phyloP scores from a whole-genome alignment of 768 basidiomycete species.

The Boletus rubroflammeus region DNA sequence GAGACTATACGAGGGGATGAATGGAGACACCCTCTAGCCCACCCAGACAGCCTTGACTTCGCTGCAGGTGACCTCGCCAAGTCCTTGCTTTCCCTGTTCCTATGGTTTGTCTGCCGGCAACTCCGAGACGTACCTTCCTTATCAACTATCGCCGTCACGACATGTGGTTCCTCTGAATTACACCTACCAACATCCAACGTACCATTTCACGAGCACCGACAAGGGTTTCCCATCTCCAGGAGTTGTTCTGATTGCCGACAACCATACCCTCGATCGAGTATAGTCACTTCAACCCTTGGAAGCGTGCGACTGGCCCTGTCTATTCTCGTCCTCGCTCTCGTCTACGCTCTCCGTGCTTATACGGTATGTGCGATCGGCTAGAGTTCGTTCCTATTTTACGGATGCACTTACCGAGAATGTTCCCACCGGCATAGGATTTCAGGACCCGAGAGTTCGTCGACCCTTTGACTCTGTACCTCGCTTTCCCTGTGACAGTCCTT shows the following conservation, averaged over 20 bases:
- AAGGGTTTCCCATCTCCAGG: conserved; percentile 3
- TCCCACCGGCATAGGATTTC: conserved; percentile 22
- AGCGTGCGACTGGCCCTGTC: conserved; percentile 11
- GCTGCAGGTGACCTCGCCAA: conserved; percentile 22
- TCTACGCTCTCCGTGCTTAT: conserved; percentile 15
- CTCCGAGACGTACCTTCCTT: neutral
- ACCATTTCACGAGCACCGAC: conserved; percentile 6
- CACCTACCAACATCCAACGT: conserved; percentile 6
- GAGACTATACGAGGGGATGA: conserved; percentile 6
- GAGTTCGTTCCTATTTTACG: neutral
- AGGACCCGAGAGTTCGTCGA: conserved; percentile 17
- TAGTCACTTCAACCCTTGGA: conserved; percentile 1
- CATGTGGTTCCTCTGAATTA: conserved; percentile 1
- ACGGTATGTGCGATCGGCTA: conserved; percentile 16
- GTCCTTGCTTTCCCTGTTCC: conserved; percentile 9
- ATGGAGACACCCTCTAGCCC: neutral
- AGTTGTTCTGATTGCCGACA: neutral
- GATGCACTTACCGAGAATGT: neutral
- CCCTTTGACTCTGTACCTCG: conserved; percentile 21
- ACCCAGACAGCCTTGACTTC: conserved; percentile 13
- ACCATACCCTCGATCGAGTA: neutral
- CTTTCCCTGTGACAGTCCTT: conserved; percentile 21
- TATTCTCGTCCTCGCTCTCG: conserved; percentile 12
- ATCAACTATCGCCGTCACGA: neutral
- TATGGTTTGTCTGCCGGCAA: conserved; percentile 11